These are phyloP conservation scores for Globisporangium acanthophoron DNA, from an alignment of 352 stramenopile species.

Conservation along the genomic window DNA sequence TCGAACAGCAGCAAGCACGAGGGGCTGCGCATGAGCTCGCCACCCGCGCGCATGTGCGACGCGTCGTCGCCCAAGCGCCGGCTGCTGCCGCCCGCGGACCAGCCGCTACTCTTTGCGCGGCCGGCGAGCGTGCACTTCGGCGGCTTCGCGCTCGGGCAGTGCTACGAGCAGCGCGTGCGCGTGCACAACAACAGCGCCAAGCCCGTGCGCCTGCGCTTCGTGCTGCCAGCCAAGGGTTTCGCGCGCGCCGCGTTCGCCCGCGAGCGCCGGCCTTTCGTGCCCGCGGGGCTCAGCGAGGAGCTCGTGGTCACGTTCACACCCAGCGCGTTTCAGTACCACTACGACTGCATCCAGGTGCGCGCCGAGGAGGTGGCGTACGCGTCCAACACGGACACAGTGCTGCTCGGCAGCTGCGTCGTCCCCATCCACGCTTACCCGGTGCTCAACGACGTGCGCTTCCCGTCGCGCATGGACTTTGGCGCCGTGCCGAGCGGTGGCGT, in stretches of 20 bases:
- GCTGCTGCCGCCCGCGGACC: slow-evolving; percentile 17
- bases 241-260: slow-evolving; percentile 53
- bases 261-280: slow-evolving; percentile 59
- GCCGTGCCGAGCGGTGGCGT: slow-evolving; percentile 44
- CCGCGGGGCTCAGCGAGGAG: slow-evolving; percentile 71
- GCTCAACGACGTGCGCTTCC: slow-evolving; percentile 73
- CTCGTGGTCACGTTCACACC: slow-evolving; percentile 71
- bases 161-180: slow-evolving; percentile 56
- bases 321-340: slow-evolving; percentile 83
- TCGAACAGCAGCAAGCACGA: slow-evolving; percentile 9
- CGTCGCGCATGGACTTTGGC: slow-evolving; percentile 79
- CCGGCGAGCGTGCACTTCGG: slow-evolving; percentile 85
- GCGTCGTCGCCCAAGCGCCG: slow-evolving; percentile 17
- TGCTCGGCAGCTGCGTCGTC: slow-evolving; percentile 46
- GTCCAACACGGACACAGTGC: slow-evolving; percentile 36
- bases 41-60: slow-evolving; percentile 9
- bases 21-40: slow-evolving; percentile 11
- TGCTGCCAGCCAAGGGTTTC: slow-evolving; percentile 32
- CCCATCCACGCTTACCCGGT: slow-evolving; percentile 87
- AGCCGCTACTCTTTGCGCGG: slow-evolving; percentile 39
- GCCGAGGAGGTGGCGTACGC: slow-evolving; percentile 70
- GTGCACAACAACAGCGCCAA: slow-evolving; percentile 78
- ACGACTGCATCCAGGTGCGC: slow-evolving; percentile 79
- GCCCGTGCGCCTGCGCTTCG: slow-evolving; percentile 66
- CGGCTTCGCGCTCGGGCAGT: slow-evolving; percentile 62